phyloP scores from a whole-genome alignment of 2,329 filamentous ascomycete genomes.

The Exophiala xenobiotica region DNA sequence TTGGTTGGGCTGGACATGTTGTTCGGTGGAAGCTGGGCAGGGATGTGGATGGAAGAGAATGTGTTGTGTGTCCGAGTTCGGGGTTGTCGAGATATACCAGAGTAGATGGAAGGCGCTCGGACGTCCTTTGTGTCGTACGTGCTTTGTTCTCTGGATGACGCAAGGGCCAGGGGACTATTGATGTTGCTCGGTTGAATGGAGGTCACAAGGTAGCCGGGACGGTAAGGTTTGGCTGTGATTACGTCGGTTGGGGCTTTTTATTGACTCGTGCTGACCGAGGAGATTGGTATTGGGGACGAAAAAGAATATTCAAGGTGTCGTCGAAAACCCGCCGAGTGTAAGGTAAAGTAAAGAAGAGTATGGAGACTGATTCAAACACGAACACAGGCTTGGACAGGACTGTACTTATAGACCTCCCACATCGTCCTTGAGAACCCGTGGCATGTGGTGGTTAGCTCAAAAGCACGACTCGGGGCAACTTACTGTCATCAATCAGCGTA shows the following conservation, averaged over 20 bases:
- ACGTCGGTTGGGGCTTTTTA: constrained; percentile 10
- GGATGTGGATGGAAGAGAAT: neutral
- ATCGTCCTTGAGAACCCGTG: constrained; percentile 1
- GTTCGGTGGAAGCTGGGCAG: constrained; percentile 1
- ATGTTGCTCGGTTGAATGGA: constrained; percentile 14
- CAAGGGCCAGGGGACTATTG: constrained; percentile 18
- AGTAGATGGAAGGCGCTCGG: constrained; percentile 5
- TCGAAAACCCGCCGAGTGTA: neutral
- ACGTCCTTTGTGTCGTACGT: constrained; percentile 15
- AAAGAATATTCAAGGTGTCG: neutral
- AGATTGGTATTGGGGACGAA: neutral
- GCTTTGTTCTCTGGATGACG: constrained; percentile 22
- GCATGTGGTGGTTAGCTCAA: neutral
- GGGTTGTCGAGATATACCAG: neutral
- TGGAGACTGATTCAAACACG: neutral
- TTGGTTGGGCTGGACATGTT: constrained; percentile 24
- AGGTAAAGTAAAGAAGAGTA: neutral
- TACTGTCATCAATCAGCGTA: neutral
- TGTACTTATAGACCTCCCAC: constrained; percentile 18
- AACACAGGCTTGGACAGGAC: neutral
- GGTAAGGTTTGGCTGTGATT: constrained; percentile 1
- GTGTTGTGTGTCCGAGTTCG: neutral
- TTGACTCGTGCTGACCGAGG: neutral
- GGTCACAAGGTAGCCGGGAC: constrained; percentile 15
- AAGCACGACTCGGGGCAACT: neutral